Conservation (phyloP, 1,139 yeast genomes). For the Hanseniaspora sp. region DNA sequence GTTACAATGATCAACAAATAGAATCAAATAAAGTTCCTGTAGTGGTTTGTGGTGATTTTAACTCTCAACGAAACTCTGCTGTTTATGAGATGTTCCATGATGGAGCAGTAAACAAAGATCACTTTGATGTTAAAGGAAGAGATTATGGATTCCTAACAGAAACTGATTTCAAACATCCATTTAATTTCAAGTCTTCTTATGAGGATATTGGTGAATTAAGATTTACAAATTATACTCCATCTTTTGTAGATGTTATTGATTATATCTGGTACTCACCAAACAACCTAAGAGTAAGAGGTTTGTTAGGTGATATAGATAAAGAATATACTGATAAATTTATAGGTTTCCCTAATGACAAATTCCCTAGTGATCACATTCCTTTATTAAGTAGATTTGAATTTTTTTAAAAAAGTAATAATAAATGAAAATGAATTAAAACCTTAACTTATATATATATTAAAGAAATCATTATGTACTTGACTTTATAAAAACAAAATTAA, state of each 20-base stretch:
- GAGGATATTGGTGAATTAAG: constrained; percentile 78
- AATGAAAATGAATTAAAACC: constrained; percentile 2
- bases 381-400: constrained; percentile 66
- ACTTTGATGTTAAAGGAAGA: constrained; percentile 70
- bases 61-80: constrained; percentile 77
- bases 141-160: constrained; percentile 87
- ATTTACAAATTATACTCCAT: constrained; percentile 87
- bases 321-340: constrained; percentile 65
- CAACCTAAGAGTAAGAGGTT: constrained; percentile 66
- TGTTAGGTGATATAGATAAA: constrained; percentile 73
- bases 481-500: no score
- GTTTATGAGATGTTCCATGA: constrained; percentile 81
- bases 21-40: constrained; percentile 61
- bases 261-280: constrained; percentile 89
- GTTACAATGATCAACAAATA: constrained; percentile 29
- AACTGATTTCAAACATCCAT: constrained; percentile 73
- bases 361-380: constrained; percentile 92
- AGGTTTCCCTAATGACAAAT: constrained; percentile 89
- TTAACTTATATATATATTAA: neutral
- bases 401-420: constrained; percentile 37
- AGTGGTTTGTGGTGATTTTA: constrained; percentile 89
- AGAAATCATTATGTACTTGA: neutral
- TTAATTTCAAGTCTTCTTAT: constrained; percentile 78
- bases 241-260: constrained; percentile 86
- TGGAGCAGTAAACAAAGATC: constrained; percentile 55